Evolutionary conservation across 192 early-diverging fungal species (phyloP).

Genomic region (Coemansia sp.): DNA sequence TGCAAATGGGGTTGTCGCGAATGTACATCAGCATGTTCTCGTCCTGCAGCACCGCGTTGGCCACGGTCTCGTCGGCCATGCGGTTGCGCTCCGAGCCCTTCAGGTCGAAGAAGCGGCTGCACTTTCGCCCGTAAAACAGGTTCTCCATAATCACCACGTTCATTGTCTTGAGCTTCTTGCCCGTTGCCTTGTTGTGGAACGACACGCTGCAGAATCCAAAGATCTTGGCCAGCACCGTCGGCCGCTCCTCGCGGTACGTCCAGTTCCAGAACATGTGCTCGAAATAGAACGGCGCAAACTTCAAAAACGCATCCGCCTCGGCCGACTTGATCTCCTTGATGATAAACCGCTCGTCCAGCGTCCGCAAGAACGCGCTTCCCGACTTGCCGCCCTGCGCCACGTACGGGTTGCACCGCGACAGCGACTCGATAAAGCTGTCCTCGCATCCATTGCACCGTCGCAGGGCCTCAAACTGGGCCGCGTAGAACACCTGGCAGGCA

Average conservation of each 20-base stretch:
- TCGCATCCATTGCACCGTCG: constrained; percentile 81
- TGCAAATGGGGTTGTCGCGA: constrained; percentile 82
- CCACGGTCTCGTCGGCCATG: constrained; percentile 81
- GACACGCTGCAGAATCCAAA: constrained; percentile 91
- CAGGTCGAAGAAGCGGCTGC: constrained; percentile 80
- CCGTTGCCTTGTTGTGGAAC: constrained; percentile 77
- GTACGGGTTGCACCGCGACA: constrained; percentile 85
- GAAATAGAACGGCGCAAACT: constrained; percentile 91
- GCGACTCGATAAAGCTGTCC: constrained; percentile 75
- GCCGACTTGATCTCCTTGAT: constrained; percentile 83
- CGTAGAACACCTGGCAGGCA: constrained; percentile 86
- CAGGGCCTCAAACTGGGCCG: constrained; percentile 89
- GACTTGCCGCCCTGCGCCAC: constrained; percentile 85
- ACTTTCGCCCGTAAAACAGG: constrained; percentile 76
- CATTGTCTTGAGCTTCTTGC: constrained; percentile 74
- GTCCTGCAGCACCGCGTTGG: constrained; percentile 86
- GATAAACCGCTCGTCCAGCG: constrained; percentile 84
- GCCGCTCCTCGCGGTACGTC: constrained; percentile 52
- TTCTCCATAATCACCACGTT: constrained; percentile 96
- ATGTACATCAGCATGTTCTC: constrained; percentile 81
- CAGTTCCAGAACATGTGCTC: constrained; percentile 59
- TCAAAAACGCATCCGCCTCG: constrained; percentile 82
- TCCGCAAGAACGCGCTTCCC: constrained; percentile 87
- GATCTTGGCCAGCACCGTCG: constrained; percentile 81
- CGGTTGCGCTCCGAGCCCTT: constrained; percentile 95